These are phyloP conservation scores for Delonix regia DNA, from an alignment of 306 rosid genomes.

Conservation along the genomic window DNA sequence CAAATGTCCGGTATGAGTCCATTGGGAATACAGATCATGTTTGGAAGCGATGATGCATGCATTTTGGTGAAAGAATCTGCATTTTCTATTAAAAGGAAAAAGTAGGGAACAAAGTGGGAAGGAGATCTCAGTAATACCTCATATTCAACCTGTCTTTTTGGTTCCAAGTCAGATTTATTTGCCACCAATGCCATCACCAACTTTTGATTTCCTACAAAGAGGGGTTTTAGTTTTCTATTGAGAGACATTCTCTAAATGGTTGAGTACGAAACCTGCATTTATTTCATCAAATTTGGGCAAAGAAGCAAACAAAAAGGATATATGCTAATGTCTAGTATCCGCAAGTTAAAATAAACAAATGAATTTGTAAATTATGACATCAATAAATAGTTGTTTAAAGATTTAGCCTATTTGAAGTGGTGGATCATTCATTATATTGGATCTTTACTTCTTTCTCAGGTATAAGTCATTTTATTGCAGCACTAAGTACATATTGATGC, in stretches of 20 bases:
- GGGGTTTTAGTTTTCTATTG: constrained; percentile 10
- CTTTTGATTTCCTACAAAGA: constrained; percentile 60
- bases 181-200: constrained; percentile 81
- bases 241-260: background rate
- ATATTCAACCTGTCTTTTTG: constrained; percentile 62
- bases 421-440: background rate
- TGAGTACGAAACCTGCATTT: background rate
- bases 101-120: background rate
- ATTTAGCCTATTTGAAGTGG: background rate
- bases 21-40: too few species aligned
- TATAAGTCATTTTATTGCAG: background rate
- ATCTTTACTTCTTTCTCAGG: background rate
- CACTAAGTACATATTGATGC: background rate
- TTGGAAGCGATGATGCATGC: background rate
- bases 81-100: background rate
- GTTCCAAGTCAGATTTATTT: constrained; percentile 77
- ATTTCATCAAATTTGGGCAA: background rate
- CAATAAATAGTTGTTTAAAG: background rate
- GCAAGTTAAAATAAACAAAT: constrained; percentile 7
- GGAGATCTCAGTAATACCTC: constrained; percentile 55
- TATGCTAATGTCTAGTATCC: background rate
- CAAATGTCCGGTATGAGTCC: too few species aligned
- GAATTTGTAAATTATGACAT: background rate
- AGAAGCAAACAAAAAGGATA: background rate
- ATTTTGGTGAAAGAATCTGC: background rate